Conservation (phyloP, 2,329 filamentous ascomycete species). For the Beauveria scarabaeidicola region DNA sequence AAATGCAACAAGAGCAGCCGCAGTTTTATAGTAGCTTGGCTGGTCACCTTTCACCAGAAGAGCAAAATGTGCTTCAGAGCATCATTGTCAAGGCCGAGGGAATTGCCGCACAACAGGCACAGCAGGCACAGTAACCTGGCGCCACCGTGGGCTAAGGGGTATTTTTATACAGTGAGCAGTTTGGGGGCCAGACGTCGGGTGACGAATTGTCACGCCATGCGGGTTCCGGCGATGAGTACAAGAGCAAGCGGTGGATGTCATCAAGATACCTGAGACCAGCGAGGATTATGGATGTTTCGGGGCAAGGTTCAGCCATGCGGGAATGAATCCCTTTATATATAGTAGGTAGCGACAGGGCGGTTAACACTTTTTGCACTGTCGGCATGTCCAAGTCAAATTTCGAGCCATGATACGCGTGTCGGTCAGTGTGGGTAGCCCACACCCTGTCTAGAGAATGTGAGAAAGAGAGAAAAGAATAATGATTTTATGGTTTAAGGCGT, state of each 20-base stretch:
- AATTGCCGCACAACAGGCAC: constrained; percentile 24
- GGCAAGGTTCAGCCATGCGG: neutral
- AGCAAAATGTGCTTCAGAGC: constrained; percentile 70
- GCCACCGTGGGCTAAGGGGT: constrained; percentile 12
- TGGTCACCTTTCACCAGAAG: constrained; percentile 67
- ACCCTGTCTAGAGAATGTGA: neutral
- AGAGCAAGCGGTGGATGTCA: constrained; percentile 7
- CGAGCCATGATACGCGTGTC: neutral
- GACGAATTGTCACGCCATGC: neutral
- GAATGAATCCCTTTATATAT: constrained; percentile 1
- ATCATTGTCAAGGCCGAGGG: constrained; percentile 59
- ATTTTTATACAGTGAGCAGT: neutral
- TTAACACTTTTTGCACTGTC: neutral
- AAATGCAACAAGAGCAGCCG: constrained; percentile 82
- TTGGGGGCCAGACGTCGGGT: neutral
- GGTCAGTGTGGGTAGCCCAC: neutral
- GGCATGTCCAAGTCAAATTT: neutral
- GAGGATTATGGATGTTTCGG: constrained; percentile 7
- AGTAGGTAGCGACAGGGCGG: constrained; percentile 1
- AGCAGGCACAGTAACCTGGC: constrained; percentile 13
- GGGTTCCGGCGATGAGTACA: neutral
- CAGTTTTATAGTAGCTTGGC: constrained; percentile 78
- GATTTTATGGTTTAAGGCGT: neutral
- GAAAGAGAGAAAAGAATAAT: neutral
- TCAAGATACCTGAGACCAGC: constrained; percentile 9